Percentiles rank a stretch among this genome's conserved stretches.
phyloP scores from a whole-genome alignment of 2,329 filamentous ascomycete species.

The Fusarium sp. region DNA sequence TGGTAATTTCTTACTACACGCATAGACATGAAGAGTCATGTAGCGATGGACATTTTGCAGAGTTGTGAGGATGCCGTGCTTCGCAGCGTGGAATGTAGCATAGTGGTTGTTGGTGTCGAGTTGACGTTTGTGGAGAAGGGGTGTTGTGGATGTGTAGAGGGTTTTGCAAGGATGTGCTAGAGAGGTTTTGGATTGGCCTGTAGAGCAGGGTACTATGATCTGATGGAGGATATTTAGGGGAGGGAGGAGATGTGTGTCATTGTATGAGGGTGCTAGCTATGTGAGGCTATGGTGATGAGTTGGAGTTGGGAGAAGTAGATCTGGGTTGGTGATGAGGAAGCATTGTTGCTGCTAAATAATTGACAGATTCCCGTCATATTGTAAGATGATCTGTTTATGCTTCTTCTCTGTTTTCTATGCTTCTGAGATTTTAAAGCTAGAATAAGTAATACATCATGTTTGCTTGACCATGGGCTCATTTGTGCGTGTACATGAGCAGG shows the following conservation, averaged over 20 bases:
- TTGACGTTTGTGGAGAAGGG: constrained; percentile 30
- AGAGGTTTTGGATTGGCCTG: constrained; percentile 2
- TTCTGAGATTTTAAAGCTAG: no score
- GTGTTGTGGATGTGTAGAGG: constrained; percentile 9
- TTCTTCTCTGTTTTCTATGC: no score
- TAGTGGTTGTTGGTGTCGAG: constrained; percentile 12
- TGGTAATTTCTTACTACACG: constrained; percentile 2
- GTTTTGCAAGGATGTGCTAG: not conserved
- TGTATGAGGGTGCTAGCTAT: not conserved
- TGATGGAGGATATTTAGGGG: not conserved
- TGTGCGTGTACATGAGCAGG: no score
- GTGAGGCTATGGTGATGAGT: not conserved
- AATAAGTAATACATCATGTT: no score
- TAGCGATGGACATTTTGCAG: not conserved
- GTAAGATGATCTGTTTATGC: no score
- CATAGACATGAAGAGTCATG: constrained; percentile 3
- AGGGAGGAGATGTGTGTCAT: not conserved
- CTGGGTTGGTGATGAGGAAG: not conserved
- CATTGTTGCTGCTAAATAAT: not conserved
- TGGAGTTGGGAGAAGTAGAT: not conserved
- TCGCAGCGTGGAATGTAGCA: constrained; percentile 26
- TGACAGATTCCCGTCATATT: no score
- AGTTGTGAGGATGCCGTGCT: constrained; percentile 1
- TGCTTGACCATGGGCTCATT: no score
- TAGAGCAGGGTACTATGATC: constrained; percentile 1